Conservation (phyloP, 106 monocot genomes). For the Dactylorhiza incarnata region DNA sequence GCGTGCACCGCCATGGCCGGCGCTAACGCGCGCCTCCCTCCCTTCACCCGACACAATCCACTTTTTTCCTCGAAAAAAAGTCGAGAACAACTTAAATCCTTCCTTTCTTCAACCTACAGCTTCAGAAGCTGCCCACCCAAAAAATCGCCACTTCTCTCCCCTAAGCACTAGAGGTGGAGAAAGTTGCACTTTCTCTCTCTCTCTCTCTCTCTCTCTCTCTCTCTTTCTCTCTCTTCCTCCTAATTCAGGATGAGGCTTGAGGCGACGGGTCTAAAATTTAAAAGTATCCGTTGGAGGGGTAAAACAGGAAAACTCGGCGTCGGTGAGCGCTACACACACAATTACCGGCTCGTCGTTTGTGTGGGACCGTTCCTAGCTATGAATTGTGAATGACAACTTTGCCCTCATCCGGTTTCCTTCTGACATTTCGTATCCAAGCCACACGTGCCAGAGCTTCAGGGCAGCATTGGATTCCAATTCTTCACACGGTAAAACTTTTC, state of each 20-base stretch:
- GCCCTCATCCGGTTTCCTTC: neutral
- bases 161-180: neutral
- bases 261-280: neutral
- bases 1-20: neutral
- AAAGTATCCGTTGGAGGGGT: constrained; percentile 10
- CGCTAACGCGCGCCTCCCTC: constrained; percentile 17
- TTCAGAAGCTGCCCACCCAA: neutral
- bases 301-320: neutral
- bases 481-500: neutral
- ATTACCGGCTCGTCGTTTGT: neutral
- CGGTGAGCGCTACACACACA: neutral
- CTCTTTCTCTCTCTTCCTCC: neutral
- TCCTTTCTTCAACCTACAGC: neutral
- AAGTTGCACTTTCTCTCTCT: neutral
- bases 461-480: constrained; percentile 2
- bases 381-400: neutral
- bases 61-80: neutral
- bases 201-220: neutral
- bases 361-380: neutral
- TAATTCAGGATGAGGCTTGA: neutral
- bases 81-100: neutral
- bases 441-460: neutral
- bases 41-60: neutral
- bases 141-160: neutral
- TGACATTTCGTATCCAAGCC: neutral